Evolutionary conservation across 371 early-diverging fungal species (phyloP).

Genomic region (Mucor irregularis): DNA sequence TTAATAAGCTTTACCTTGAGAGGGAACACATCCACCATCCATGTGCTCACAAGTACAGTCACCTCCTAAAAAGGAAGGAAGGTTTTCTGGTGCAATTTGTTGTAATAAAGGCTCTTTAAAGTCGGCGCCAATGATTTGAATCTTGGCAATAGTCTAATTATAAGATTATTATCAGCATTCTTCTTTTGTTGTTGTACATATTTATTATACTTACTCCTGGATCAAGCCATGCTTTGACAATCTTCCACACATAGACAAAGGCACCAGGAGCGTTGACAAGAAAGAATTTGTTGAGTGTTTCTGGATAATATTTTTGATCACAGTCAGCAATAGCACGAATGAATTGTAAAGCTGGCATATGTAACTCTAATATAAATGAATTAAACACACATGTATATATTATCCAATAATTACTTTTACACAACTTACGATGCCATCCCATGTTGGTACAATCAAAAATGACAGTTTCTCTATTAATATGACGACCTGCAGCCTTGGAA

Average conservation of each 20-base stretch:
- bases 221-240: slow-evolving; percentile 83
- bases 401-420: no score
- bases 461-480: slow-evolving; percentile 76
- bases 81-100: slow-evolving; percentile 74
- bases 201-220: slow-evolving; percentile 55
- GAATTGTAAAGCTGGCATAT: slow-evolving; percentile 76
- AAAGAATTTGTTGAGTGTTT: slow-evolving; percentile 75
- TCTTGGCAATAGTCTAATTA: slow-evolving; percentile 69
- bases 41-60: slow-evolving; percentile 79
- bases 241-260: slow-evolving; percentile 81
- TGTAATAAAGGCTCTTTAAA: slow-evolving; percentile 63
- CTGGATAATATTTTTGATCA: slow-evolving; percentile 86
- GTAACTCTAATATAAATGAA: slow-evolving; percentile 59
- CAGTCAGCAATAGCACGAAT: slow-evolving; percentile 74
- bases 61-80: slow-evolving; percentile 81
- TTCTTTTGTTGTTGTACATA: not conserved
- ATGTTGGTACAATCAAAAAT: slow-evolving; percentile 85
- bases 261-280: slow-evolving; percentile 82
- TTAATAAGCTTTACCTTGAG: slow-evolving; percentile 28
- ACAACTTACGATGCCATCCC: slow-evolving; percentile 68
- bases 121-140: slow-evolving; percentile 75
- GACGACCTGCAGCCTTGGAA: slow-evolving; percentile 60
- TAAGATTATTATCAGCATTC: not conserved
- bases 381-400: no score
- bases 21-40: slow-evolving; percentile 75